Evolutionary conservation across 208 protist species (phyloP).

Genomic region (Crithidia thermophila): DNA sequence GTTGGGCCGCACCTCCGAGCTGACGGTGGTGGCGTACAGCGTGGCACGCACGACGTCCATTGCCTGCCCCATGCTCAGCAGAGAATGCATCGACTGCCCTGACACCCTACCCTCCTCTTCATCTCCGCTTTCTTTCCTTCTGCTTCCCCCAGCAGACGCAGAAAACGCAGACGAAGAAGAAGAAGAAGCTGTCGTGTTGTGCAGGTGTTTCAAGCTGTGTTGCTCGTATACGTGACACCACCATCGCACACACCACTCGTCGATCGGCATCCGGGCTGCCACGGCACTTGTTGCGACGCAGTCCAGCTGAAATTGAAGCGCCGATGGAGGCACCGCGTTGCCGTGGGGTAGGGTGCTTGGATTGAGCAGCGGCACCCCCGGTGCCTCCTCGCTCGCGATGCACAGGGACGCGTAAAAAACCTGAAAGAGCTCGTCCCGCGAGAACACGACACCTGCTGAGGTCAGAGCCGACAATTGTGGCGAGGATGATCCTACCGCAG

Average conservation of each 20-base stretch:
- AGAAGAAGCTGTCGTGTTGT: neutral
- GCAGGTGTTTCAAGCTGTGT: too few relatives aligned
- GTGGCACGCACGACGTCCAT: slow-evolving; percentile 31
- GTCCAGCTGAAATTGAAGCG: slow-evolving; percentile 9
- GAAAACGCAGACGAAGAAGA: too few relatives aligned
- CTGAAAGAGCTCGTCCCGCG: slow-evolving; percentile 16
- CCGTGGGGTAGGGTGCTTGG: neutral
- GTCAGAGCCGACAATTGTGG: neutral
- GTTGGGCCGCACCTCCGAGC: too few relatives aligned
- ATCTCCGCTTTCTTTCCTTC: too few relatives aligned
- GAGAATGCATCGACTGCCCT: neutral
- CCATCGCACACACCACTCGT: slow-evolving; percentile 63
- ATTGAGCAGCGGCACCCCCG: slow-evolving; percentile 6
- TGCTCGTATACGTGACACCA: slow-evolving; percentile 5
- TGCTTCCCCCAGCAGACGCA: too few relatives aligned
- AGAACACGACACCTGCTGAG: too few relatives aligned
- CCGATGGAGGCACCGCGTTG: neutral
- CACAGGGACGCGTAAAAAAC: slow-evolving; percentile 19
- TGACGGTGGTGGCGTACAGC: slow-evolving; percentile 20
- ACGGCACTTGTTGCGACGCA: neutral
- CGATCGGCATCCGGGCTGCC: slow-evolving; percentile 28
- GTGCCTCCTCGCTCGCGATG: slow-evolving; percentile 34
- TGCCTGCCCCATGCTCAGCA: slow-evolving; percentile 18
- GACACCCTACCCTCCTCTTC: too few relatives aligned
- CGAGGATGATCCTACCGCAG: too few relatives aligned